phyloP scores from a whole-genome alignment of 352 stramenopile genomes.

The Phytophthora niederhauseri region DNA sequence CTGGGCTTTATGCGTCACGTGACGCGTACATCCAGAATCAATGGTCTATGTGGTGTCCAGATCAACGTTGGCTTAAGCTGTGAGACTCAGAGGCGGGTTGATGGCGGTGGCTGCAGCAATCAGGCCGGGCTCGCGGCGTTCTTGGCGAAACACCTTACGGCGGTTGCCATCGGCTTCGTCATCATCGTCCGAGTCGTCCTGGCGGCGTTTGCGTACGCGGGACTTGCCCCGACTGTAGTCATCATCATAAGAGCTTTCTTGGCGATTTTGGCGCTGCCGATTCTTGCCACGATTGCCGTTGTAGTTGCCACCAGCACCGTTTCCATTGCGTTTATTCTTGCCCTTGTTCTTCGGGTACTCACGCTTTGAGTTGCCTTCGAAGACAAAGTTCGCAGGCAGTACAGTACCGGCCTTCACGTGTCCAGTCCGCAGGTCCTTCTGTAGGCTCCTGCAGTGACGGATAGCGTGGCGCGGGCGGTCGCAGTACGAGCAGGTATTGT shows the following conservation, averaged over 20 bases:
- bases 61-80: not conserved
- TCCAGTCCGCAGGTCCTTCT: conserved; percentile 5
- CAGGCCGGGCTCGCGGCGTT: not conserved
- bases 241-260: not conserved
- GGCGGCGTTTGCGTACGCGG: not conserved
- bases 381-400: not conserved
- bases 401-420: not conserved
- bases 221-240: not conserved
- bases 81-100: conserved; percentile 2
- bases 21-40: conserved; percentile 19
- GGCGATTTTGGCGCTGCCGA: not conserved
- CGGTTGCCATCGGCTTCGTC: not conserved
- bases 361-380: not conserved
- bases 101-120: conserved; percentile 15
- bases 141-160: conserved; percentile 7
- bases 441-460: conserved; percentile 38
- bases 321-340: conserved; percentile 3
- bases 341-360: not conserved
- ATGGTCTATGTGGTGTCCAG: conserved; percentile 8
- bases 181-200: not conserved
- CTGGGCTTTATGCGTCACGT: conserved; percentile 19
- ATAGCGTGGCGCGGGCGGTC: conserved; percentile 7
- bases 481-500: not conserved
- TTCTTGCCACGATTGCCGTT: not conserved
- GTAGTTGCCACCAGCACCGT: not conserved